phyloP scores from a whole-genome alignment of 2,329 filamentous ascomycete species.

The Xylariaceae sp. region DNA sequence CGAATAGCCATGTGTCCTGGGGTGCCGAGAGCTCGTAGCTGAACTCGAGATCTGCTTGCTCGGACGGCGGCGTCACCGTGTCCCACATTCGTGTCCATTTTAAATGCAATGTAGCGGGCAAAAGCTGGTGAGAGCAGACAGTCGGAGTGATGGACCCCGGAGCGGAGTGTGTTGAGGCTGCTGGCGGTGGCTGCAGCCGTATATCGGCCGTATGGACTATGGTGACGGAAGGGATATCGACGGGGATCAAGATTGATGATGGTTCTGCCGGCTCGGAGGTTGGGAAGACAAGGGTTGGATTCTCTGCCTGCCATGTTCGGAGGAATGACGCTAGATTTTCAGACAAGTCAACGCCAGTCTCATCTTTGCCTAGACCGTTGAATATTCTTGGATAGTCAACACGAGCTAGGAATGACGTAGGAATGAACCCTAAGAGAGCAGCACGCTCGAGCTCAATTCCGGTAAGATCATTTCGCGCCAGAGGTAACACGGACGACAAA shows the following conservation, averaged over 20 bases:
- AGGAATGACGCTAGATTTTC: constrained; percentile 44
- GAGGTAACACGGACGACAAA: constrained; percentile 50
- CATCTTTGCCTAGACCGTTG: constrained; percentile 53
- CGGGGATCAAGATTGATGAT: constrained; percentile 81
- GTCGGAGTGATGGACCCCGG: constrained; percentile 44
- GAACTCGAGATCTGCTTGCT: constrained; percentile 68
- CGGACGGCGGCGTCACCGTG: constrained; percentile 47
- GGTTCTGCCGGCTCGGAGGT: constrained; percentile 48
- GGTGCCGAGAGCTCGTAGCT: constrained; percentile 81
- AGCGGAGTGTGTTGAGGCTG: constrained; percentile 38
- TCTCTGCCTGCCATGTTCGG: constrained; percentile 46
- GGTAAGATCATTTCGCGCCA: constrained; percentile 53
- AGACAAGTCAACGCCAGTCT: constrained; percentile 45
- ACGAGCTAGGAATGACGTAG: constrained; percentile 55
- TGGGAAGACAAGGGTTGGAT: constrained; percentile 43
- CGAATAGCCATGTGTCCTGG: constrained; percentile 82
- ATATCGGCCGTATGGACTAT: constrained; percentile 83
- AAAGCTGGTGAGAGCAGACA: constrained; percentile 67
- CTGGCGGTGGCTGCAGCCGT: constrained; percentile 52
- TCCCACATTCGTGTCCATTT: constrained; percentile 71
- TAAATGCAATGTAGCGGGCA: constrained; percentile 67
- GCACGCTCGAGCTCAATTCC: constrained; percentile 63
- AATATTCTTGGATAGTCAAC: constrained; percentile 59
- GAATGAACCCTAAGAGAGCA: constrained; percentile 58
- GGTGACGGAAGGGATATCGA: constrained; percentile 84